A percentile compares a stretch with the other conserved stretches of the same genome.
Evolutionary conservation across 805 yeast species (phyloP).

Genomic region (Nakazawaea ishiwadae): DNA sequence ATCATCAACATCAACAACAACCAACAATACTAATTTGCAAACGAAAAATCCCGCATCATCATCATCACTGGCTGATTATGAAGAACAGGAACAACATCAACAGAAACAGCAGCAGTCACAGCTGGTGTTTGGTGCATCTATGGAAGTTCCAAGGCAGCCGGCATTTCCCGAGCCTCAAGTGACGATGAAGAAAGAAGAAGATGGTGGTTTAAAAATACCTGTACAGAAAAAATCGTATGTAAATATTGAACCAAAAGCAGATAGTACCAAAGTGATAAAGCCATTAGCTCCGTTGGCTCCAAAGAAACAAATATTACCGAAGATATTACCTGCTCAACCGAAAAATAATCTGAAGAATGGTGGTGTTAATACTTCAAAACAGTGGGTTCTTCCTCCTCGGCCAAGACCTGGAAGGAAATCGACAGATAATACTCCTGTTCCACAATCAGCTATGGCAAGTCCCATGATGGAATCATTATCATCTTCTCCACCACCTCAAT

Average conservation of each 20-base stretch:
- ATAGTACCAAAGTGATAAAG: too few species aligned
- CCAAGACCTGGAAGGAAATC: conserved; percentile 46
- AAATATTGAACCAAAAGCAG: neutral
- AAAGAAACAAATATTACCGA: conserved; percentile 12
- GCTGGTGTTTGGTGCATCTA: too few species aligned
- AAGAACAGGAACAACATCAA: neutral
- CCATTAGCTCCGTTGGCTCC: conserved; percentile 12
- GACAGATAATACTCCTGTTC: conserved; percentile 16
- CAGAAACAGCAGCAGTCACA: too few species aligned
- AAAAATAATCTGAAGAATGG: conserved; percentile 18
- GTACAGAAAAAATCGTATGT: neutral
- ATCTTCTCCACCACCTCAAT: conserved; percentile 12
- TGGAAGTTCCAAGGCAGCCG: too few species aligned
- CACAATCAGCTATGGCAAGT: neutral
- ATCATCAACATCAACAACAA: neutral
- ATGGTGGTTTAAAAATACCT: too few species aligned
- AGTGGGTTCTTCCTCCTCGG: conserved; percentile 55
- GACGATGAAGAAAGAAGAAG: neutral
- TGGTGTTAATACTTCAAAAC: conserved; percentile 29
- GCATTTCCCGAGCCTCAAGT: too few species aligned
- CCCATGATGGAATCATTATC: neutral
- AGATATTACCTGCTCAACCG: conserved; percentile 20
- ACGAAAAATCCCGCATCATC: neutral
- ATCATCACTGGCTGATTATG: neutral
- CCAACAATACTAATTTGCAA: neutral